phyloP scores from a whole-genome alignment of 164 flowering plant species.

The Vitis cinerea region DNA sequence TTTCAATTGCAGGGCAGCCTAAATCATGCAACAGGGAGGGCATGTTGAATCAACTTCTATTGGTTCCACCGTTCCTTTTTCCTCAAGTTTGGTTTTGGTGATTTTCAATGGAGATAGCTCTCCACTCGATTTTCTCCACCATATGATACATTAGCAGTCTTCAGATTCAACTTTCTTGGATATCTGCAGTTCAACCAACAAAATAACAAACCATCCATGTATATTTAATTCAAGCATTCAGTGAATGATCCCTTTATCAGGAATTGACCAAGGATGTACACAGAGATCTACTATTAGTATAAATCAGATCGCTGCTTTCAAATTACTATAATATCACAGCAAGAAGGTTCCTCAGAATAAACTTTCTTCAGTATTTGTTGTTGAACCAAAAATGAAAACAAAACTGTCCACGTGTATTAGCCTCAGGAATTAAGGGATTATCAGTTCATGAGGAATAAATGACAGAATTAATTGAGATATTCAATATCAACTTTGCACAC shows the following conservation, averaged over 20 bases:
- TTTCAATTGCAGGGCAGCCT: constrained; percentile 4
- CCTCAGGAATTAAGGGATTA: too few relatives aligned
- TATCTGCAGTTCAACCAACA: constrained; percentile 12
- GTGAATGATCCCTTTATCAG: background rate
- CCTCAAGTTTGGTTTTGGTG: background rate
- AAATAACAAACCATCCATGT: background rate
- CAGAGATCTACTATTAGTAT: background rate
- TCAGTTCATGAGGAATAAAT: too few relatives aligned
- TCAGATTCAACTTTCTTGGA: constrained; percentile 5
- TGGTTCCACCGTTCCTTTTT: background rate
- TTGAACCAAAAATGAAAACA: background rate
- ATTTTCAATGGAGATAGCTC: background rate
- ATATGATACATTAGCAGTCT: background rate
- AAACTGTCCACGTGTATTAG: background rate
- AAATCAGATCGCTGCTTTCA: background rate
- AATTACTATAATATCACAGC: background rate
- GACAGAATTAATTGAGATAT: too few relatives aligned
- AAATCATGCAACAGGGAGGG: background rate
- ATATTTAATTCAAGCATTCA: background rate
- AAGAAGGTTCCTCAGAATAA: background rate
- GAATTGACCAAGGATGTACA: background rate
- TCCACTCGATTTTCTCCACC: background rate
- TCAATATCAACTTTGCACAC: too few relatives aligned
- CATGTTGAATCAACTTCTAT: background rate
- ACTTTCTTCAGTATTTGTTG: background rate